These are phyloP conservation scores for Eucalyptus regnans DNA, from an alignment of 345 rosid genomes.

Conservation along the genomic window DNA sequence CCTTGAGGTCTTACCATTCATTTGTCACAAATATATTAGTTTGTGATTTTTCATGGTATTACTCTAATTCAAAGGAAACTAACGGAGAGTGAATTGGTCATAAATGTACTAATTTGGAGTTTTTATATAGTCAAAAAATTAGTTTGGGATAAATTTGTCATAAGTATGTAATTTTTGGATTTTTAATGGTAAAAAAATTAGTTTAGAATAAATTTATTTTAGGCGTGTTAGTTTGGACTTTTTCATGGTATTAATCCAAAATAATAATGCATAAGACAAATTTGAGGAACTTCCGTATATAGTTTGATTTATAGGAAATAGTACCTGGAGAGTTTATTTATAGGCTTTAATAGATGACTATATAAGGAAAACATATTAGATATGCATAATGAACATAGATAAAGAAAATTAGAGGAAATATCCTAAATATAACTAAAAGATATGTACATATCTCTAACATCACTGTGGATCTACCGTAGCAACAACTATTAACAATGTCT, in stretches of 20 bases:
- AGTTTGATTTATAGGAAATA: no score
- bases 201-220: no score
- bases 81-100: rapidly evolving
- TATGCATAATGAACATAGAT: not conserved
- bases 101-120: rapidly evolving
- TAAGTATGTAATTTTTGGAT: rapidly evolving
- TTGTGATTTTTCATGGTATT: no score
- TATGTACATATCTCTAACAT: not conserved
- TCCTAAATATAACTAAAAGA: not conserved
- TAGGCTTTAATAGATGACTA: no score
- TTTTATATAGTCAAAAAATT: no score
- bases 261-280: not conserved
- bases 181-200: no score
- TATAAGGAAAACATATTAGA: no score
- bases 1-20: rapidly evolving
- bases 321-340: not conserved
- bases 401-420: not conserved
- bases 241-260: no score
- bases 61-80: no score
- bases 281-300: not conserved
- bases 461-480: not conserved
- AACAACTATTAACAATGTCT: not conserved
- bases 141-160: no score
- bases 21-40: rapidly evolving
- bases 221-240: no score